Evolutionary conservation across 83 land plant species (phyloP).

Genomic region (Picea abies): DNA sequence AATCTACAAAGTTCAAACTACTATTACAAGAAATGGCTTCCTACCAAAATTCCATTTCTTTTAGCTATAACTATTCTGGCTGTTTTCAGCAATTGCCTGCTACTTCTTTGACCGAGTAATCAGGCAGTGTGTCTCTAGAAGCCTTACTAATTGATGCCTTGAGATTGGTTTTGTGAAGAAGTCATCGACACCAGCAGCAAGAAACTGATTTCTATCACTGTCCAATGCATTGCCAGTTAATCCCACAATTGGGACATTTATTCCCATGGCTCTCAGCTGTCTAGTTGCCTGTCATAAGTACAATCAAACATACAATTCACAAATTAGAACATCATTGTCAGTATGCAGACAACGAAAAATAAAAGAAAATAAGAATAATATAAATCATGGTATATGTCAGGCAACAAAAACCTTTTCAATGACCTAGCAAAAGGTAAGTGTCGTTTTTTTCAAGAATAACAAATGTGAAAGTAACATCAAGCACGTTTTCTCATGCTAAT

Average conservation of each 20-base stretch:
- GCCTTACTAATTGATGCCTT: constrained; percentile 12
- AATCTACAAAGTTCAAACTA: not conserved
- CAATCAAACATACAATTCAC: constrained; percentile 5
- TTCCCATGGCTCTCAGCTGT: constrained; percentile 47
- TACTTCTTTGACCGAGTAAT: constrained; percentile 7
- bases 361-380: not conserved
- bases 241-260: constrained; percentile 42
- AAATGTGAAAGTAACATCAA: too few relatives aligned
- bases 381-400: not conserved
- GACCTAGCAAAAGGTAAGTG: too few relatives aligned
- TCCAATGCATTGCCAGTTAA: constrained; percentile 28
- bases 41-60: constrained; percentile 2
- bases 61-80: not conserved
- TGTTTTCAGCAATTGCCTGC: not conserved
- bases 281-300: constrained; percentile 40
- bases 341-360: not conserved
- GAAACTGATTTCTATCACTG: constrained; percentile 34
- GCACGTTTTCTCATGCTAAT: not conserved
- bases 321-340: not conserved
- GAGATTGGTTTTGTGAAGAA: constrained; percentile 39
- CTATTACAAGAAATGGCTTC: not conserved
- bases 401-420: not conserved
- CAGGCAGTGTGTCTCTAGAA: constrained; percentile 7
- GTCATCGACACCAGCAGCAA: constrained; percentile 49
- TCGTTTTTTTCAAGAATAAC: too few relatives aligned